phyloP scores from a whole-genome alignment of 805 yeast genomes.

The Lipomyces yamadae region DNA sequence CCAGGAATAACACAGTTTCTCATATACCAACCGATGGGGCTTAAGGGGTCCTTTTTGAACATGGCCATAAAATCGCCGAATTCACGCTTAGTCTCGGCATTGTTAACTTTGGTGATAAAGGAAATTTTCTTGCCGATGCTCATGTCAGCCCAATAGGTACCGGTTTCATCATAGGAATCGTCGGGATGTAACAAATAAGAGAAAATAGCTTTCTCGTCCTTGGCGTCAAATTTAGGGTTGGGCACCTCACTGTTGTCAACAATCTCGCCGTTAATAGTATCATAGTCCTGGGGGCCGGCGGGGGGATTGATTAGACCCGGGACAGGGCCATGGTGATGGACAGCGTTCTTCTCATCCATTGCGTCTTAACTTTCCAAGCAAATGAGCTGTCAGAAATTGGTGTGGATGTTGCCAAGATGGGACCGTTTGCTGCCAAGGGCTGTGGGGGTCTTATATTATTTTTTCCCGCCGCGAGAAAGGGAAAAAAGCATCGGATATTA shows the following conservation, averaged over 20 bases:
- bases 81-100: conserved; percentile 43
- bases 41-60: conserved; percentile 46
- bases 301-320: conserved; percentile 48
- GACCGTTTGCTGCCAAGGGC: no score
- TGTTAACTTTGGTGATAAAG: conserved; percentile 43
- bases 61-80: conserved; percentile 38
- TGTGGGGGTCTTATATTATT: no score
- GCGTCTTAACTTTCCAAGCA: not conserved
- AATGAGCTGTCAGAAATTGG: not conserved
- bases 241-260: conserved; percentile 37
- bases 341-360: not conserved
- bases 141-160: conserved; percentile 50
- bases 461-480: no score
- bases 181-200: conserved; percentile 45
- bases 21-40: conserved; percentile 43
- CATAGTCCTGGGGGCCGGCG: conserved; percentile 47
- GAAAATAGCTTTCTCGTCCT: conserved; percentile 46
- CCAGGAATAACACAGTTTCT: not conserved
- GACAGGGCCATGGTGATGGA: conserved; percentile 45
- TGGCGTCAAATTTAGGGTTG: conserved; percentile 36
- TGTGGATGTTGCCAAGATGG: no score
- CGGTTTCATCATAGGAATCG: conserved; percentile 45
- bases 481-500: no score
- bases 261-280: conserved; percentile 47
- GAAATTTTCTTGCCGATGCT: conserved; percentile 40